Conservation (phyloP, 805 yeast species). For the Kodamaea fukazawae region DNA sequence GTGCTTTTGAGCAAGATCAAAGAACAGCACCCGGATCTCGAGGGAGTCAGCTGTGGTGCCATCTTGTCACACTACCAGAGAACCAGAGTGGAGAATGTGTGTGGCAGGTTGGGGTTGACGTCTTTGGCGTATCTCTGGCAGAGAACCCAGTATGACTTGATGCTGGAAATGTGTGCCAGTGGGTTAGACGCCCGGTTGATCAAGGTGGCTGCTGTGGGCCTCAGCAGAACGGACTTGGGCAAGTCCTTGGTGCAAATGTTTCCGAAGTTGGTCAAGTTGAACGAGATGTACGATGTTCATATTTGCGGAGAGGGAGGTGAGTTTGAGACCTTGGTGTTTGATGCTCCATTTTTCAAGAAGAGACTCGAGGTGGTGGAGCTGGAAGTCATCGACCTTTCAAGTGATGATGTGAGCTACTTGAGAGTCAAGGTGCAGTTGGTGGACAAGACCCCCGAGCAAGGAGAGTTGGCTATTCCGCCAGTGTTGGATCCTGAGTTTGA, state of each 20-base stretch:
- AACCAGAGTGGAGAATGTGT: conserved; percentile 88
- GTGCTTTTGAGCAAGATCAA: conserved; percentile 49
- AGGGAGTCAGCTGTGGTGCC: conserved; percentile 94
- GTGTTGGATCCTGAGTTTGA: conserved; percentile 43
- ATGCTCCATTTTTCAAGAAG: conserved; percentile 78
- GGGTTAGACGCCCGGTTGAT: conserved; percentile 76
- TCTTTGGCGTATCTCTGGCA: conserved; percentile 88
- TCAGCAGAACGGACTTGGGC: conserved; percentile 65
- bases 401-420: conserved; percentile 71
- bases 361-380: conserved; percentile 41
- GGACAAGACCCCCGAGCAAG: conserved; percentile 30
- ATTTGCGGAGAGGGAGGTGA: conserved; percentile 99
- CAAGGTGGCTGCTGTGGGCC: conserved; percentile 92
- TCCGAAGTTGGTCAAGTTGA: conserved; percentile 56
- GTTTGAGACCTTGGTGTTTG: conserved; percentile 88
- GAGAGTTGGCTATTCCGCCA: conserved; percentile 14
- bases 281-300: conserved; percentile 73
- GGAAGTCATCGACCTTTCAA: conserved; percentile 39
- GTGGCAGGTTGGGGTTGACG: conserved; percentile 65
- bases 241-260: conserved; percentile 59
- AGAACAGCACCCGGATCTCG: conserved; percentile 60
- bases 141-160: conserved; percentile 71
- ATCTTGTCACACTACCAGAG: conserved; percentile 94
- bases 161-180: conserved; percentile 76
- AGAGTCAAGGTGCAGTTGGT: conserved; percentile 48